Conservation (phyloP, 139 green algal genomes). For the Mesotaenium endlicherianum region DNA sequence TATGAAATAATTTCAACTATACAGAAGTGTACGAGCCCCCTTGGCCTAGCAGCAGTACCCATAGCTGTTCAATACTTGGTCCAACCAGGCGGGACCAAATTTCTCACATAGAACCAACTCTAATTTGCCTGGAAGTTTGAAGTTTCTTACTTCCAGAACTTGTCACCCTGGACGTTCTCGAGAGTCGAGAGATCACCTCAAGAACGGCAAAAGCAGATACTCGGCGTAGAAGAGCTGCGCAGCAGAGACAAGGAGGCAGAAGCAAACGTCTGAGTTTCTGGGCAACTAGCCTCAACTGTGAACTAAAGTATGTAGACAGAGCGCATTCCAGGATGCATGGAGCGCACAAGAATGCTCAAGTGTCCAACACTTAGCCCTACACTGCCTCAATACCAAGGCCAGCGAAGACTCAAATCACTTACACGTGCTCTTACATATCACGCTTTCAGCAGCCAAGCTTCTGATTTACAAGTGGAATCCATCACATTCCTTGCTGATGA, state of each 20-base stretch:
- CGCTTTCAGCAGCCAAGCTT: background rate
- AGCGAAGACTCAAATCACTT: too few relatives aligned
- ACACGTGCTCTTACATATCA: too few relatives aligned
- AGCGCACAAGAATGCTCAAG: background rate
- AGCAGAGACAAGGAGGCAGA: background rate
- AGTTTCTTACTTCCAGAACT: too few relatives aligned
- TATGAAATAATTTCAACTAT: too few relatives aligned
- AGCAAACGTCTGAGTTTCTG: background rate
- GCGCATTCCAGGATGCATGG: background rate
- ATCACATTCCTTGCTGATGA: background rate
- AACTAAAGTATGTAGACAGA: background rate
- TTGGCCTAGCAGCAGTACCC: too few relatives aligned
- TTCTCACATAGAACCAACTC: too few relatives aligned
- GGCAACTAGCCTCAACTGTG: background rate
- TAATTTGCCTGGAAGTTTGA: too few relatives aligned
- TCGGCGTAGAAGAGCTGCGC: constrained; percentile 22
- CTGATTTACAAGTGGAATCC: background rate
- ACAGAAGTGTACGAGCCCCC: too few relatives aligned
- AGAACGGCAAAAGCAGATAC: constrained; percentile 17
- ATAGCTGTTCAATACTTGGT: too few relatives aligned
- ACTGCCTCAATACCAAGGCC: background rate
- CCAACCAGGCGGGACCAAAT: too few relatives aligned
- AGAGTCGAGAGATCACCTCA: constrained; percentile 1
- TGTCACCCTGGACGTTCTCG: too few relatives aligned
- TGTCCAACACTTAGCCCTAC: background rate